Percentiles rank a stretch among this genome's conserved stretches.
phyloP scores from a whole-genome alignment of 2,329 filamentous ascomycete genomes.

The Chrysosporium keratinophilum region DNA sequence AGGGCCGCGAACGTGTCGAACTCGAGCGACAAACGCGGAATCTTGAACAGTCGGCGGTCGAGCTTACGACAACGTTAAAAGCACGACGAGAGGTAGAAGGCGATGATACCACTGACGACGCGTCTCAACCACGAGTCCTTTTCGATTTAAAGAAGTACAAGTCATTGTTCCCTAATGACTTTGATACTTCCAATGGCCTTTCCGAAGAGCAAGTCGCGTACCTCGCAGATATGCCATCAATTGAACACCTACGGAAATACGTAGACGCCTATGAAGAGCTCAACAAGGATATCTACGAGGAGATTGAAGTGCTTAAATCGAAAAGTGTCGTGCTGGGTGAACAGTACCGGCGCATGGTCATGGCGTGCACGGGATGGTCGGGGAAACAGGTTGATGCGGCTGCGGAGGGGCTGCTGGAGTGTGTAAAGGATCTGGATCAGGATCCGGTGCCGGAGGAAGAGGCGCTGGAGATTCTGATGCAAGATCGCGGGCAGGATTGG shows the following conservation, averaged over 20 bases:
- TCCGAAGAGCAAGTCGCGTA: slow-evolving; percentile 35
- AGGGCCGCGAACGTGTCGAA: slow-evolving; percentile 54
- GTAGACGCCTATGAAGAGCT: slow-evolving; percentile 60
- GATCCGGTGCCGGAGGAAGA: slow-evolving; percentile 36
- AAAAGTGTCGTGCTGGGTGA: slow-evolving; percentile 74
- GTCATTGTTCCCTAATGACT: slow-evolving; percentile 32
- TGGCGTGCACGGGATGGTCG: slow-evolving; percentile 69
- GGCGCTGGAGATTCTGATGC: slow-evolving; percentile 38
- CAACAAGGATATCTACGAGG: slow-evolving; percentile 55
- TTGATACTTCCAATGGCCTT: slow-evolving; percentile 23
- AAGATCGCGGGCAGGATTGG: slow-evolving; percentile 38
- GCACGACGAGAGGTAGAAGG: slow-evolving; percentile 36
- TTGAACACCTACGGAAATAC: slow-evolving; percentile 54
- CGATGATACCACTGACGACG: slow-evolving; percentile 39
- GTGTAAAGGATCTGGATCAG: slow-evolving; percentile 70
- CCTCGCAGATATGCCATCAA: slow-evolving; percentile 47
- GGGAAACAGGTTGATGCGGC: slow-evolving; percentile 71
- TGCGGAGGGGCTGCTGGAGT: slow-evolving; percentile 67
- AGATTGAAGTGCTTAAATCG: slow-evolving; percentile 61
- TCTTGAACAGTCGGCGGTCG: slow-evolving; percentile 60
- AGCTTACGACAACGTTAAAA: slow-evolving; percentile 51
- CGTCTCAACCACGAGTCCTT: slow-evolving; percentile 38
- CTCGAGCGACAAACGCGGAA: slow-evolving; percentile 64
- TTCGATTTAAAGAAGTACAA: slow-evolving; percentile 32
- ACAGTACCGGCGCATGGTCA: slow-evolving; percentile 80